Evolutionary conservation across 352 stramenopile genomes (phyloP), one percentile per base, ranked within the genome.

Genomic region (Phytophthora pluvialis): DNA sequence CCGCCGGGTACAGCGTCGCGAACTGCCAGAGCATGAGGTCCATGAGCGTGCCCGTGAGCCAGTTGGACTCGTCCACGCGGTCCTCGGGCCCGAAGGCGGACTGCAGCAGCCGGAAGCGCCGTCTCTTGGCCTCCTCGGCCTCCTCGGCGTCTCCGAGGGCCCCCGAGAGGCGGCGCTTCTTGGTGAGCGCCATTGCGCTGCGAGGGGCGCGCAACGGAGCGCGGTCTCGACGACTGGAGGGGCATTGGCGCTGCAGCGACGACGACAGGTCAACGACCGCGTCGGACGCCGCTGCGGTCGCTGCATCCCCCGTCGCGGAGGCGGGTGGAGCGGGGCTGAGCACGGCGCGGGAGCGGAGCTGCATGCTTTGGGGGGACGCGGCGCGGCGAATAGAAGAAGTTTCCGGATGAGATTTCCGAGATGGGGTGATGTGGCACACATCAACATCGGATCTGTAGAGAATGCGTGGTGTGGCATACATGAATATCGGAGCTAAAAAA

Each of bases 11-110:
- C 66, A 78, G 67, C 8, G 67, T 79, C 42, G 89, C 88, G 46
- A 97, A 84, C 25, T 90, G 75, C 72, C 83, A 92, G 18, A 96
- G 77, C 67, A 94, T 80, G 42, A 96, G 59, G 60, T 96, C 86
- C 60, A 97, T 96, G 29, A 97, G 60, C 31, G 85, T 87, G 33
- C 83, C 77, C 35, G 78, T 94, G 58, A 97, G 77, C 90, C 90
- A 97, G 52, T 75, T 93, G 28, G 83, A 81, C 18, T 93, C 89
- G 67, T 86, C 78, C 28, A 97, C 73, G 29, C 57, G 64, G 33
- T 95, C 82, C 43, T 93, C 84, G 15, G 67, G 61, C 15, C 67
- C 68, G 15, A 90, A 81, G 13, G 81, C 84, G 3, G 75, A 73
- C 46, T 88, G 81, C 57, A 93, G 49, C 42, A 93, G 43, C 15